Evolutionary conservation across 768 basidiomycete species (phyloP), one percentile per base, ranked within the genome.

Genomic region (Rubroboletus pulcherrimus): DNA sequence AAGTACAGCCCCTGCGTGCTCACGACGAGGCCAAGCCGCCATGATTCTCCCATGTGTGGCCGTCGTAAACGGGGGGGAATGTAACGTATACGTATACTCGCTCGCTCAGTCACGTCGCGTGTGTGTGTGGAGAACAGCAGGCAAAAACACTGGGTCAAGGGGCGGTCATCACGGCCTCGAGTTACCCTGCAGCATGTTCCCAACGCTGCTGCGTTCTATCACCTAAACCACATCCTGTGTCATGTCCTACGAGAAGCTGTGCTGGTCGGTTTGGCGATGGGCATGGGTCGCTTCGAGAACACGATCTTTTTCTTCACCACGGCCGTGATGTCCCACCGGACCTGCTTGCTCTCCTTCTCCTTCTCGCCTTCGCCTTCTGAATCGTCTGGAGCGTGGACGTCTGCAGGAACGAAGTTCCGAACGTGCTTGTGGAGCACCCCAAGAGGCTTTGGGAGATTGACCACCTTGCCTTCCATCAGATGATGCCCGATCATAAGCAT

Each of bases 401-500:
- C 14, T 9, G 59, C 19, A 29, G 39, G n/a, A 31, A 24, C 47
- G 46, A 11, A 15, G 49, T 44, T 33, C 40, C 57, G 55, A 26
- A 46, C 53, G 24, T 57, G 62, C 55, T 72, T 71, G 57, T 80
- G 75, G 31, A 97, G 78, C 40, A 97, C 81, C 3, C 89, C 95
- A 30, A 91, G 77, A 0, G 94, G 93, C 66, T 91, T 95, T 2
- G 86, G 73, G 7, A 98, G 77, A 43, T 72, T 77, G 34, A 83
- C 78, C 56, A 96, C 77, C 67, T 89, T 91, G 51, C 94, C 94
- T 66, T 98, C 95, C 5, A 98, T 83, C 31, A 94, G 77, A 64
- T 97, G 93, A 71, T 95, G 86, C 12, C 94, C 94, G 56, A 98
- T 89, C 51, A 78, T 71, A 7, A 98, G 78, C 3, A 85, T 92